Evolutionary conservation across 805 yeast genomes (phyloP).

Genomic region (Saccharomycopsis babjevae): DNA sequence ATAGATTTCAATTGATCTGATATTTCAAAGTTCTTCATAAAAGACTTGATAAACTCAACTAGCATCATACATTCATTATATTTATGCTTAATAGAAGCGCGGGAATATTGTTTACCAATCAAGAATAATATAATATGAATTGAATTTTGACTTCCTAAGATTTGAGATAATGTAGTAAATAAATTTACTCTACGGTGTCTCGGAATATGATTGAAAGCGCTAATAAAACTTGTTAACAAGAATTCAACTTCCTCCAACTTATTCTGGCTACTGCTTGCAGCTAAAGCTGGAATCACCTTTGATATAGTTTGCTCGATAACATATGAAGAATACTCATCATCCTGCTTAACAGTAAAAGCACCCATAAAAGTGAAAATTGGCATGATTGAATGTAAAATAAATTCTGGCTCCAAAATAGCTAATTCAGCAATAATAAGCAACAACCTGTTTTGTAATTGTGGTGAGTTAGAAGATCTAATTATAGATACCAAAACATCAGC

Average conservation of each 20-base stretch:
- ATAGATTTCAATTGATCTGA: slow-evolving; percentile 55
- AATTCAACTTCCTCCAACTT: slow-evolving; percentile 66
- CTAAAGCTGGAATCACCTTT: slow-evolving; percentile 84
- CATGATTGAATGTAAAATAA: slow-evolving; percentile 92
- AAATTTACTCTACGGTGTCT: slow-evolving; percentile 88
- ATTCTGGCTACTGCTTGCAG: slow-evolving; percentile 35
- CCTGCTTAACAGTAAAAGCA: slow-evolving; percentile 92
- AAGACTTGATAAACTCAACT: slow-evolving; percentile 61
- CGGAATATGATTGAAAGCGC: slow-evolving; percentile 93
- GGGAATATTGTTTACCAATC: slow-evolving; percentile 69
- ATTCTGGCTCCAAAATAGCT: slow-evolving; percentile 84
- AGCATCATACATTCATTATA: slow-evolving; percentile 56
- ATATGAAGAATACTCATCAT: slow-evolving; percentile 87
- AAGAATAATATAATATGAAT: slow-evolving; percentile 66
- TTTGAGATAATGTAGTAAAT: slow-evolving; percentile 65
- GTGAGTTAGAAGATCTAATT: slow-evolving; percentile 79
- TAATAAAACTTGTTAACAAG: slow-evolving; percentile 77
- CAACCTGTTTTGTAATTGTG: slow-evolving; percentile 88
- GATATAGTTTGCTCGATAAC: slow-evolving; percentile 88
- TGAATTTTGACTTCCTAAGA: slow-evolving; percentile 59
- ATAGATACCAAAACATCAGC: slow-evolving; percentile 88
- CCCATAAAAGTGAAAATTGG: slow-evolving; percentile 99
- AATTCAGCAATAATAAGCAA: slow-evolving; percentile 77
- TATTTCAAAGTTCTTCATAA: slow-evolving; percentile 58
- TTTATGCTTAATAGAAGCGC: slow-evolving; percentile 43